Percentiles rank a stretch among this genome's conserved stretches.
Conservation (phyloP, 1,284 basidiomycete species). For the Apiotrichum laibachii region DNA sequence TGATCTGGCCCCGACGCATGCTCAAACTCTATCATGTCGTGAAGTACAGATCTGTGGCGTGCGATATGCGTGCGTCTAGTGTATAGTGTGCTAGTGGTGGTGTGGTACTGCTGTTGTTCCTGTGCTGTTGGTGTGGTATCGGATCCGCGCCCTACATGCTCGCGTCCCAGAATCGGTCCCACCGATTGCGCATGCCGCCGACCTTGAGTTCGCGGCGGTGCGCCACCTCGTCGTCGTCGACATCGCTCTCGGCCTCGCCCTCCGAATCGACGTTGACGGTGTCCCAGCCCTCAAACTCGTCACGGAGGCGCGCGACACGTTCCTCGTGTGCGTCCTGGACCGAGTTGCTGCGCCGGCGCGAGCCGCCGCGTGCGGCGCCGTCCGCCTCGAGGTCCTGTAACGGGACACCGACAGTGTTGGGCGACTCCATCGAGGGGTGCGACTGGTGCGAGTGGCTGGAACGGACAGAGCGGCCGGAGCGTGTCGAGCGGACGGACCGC, state of each 20-base stretch:
- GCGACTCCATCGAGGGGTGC: not conserved
- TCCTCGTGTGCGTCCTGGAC: constrained; percentile 28
- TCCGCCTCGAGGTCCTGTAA: constrained; percentile 1
- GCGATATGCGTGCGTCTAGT: too few relatives aligned
- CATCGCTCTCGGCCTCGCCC: constrained; percentile 13
- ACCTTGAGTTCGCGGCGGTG: constrained; percentile 6
- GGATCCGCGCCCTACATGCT: constrained; percentile 5
- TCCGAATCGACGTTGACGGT: constrained; percentile 4
- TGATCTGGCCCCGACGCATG: too few relatives aligned
- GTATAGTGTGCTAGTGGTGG: too few relatives aligned
- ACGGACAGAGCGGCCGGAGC: too few relatives aligned
- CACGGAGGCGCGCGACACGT: constrained; percentile 27
- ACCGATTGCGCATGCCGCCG: constrained; percentile 2
- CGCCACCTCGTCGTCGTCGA: constrained; percentile 16
- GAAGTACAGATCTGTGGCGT: too few relatives aligned
- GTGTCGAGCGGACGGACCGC: not conserved
- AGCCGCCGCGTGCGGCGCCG: not conserved
- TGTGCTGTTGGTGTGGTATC: too few relatives aligned
- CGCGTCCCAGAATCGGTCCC: constrained; percentile 18
- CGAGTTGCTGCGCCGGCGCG: not conserved
- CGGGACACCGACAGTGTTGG: constrained; percentile 1
- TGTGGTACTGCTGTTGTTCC: too few relatives aligned
- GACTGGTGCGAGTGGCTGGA: constrained; percentile 1
- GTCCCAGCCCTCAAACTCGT: constrained; percentile 48
- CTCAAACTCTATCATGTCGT: too few relatives aligned